Evolutionary conservation across 768 basidiomycete genomes (phyloP), one percentile per base, ranked within the genome.

Genomic region (Suillus cothurnatus): DNA sequence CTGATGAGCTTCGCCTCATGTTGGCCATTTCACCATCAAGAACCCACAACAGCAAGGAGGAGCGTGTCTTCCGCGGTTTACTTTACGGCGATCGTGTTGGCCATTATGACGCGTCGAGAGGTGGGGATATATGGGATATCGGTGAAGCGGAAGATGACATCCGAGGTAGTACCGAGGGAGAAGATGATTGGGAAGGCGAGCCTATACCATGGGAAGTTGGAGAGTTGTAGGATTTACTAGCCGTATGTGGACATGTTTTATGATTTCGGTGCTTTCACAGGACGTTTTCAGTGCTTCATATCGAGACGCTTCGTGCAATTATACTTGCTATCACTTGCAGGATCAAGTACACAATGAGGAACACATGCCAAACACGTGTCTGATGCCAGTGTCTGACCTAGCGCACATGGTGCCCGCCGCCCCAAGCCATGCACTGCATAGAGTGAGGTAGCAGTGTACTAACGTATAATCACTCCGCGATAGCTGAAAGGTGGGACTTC

Each of bases 201-300:
- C 88, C 89, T 43, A 83, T 93, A 41, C 89, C 92, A 66, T 94
- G 92, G 92, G 90, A 90, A 76, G 81, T 86, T 11, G 92, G 87
- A 61, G 92, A 92, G 70, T 70, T 94, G 76, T 93, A 83, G 77
- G 64, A 61, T 63, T 66, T 47, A 61, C 28, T 59, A 64, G 55
- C 64, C 66, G 70, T 76, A 74, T 75, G 78, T 77, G 73, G 61
- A 70, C 70, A 68, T 70, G 66, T 67, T 63, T 66, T 72, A 38
- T 64, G 60, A 59, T 63, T 68, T 63, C 58, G 17, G 62, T 68
- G 62, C 69, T 47, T 76, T 72, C 68, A 69, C 53, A 55, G 53
- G 32, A 55, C 71, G 65, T 68, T 71, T 77, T 67, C 72, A 68
- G 73, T 76, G 74, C 69, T 72, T 76, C 74, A 77, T 71, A 72